Percentiles rank a stretch among this genome's conserved stretches.
phyloP scores from a whole-genome alignment of 768 basidiomycete species.

The Trametes meyenii region DNA sequence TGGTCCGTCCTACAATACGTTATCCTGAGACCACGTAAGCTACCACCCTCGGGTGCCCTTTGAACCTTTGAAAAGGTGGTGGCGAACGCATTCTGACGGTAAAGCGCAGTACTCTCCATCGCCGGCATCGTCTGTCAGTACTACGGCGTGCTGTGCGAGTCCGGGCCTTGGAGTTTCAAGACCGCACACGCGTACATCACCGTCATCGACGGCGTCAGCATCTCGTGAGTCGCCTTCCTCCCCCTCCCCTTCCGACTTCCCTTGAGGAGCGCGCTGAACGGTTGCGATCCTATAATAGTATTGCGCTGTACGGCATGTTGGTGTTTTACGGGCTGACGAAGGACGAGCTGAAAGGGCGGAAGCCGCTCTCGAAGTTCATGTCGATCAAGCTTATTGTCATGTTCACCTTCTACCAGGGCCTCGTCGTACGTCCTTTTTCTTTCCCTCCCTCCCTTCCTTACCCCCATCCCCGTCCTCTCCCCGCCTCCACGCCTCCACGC shows the following conservation, averaged over 20 bases:
- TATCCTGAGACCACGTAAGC: constrained; percentile 61
- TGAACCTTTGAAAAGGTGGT: background rate
- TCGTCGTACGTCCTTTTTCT: constrained; percentile 70
- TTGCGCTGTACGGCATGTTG: constrained; percentile 86
- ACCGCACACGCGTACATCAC: constrained; percentile 75
- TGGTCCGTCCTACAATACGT: constrained; percentile 92
- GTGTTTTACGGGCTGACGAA: constrained; percentile 82
- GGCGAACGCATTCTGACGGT: background rate
- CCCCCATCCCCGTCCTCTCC: background rate
- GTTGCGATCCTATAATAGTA: constrained; percentile 38
- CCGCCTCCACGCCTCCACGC: too few relatives aligned
- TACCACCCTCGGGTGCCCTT: too few relatives aligned
- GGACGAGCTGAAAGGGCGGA: constrained; percentile 73
- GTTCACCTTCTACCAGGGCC: constrained; percentile 87
- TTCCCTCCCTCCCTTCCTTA: background rate
- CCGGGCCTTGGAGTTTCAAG: constrained; percentile 56
- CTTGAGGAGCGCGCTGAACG: background rate
- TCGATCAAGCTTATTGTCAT: constrained; percentile 86
- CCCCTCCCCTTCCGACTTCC: background rate
- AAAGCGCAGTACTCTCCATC: constrained; percentile 56
- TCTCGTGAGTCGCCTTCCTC: constrained; percentile 52
- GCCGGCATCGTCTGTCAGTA: constrained; percentile 79
- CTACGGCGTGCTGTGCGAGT: constrained; percentile 68
- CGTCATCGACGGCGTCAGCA: constrained; percentile 77
- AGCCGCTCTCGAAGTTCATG: constrained; percentile 85